phyloP scores from a whole-genome alignment of 1,284 basidiomycete species.

The Kwoniella shivajii region DNA sequence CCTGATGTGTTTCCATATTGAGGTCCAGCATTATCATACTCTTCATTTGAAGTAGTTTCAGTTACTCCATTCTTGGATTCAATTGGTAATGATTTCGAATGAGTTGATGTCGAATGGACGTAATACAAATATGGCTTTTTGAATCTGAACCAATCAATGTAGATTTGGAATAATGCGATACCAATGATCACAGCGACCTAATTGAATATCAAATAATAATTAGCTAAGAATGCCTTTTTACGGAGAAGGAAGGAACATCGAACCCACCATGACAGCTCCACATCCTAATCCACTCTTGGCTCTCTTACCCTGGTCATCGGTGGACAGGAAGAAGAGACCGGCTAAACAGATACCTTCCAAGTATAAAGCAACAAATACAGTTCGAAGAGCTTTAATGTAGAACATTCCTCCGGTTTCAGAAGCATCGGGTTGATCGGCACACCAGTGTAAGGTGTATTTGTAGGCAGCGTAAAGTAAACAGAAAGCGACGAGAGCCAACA shows the following conservation, averaged over 20 bases:
- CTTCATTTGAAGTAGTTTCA: conserved; percentile 20
- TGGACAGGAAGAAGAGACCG: conserved; percentile 52
- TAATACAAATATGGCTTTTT: conserved; percentile 39
- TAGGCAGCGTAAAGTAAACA: conserved; percentile 49
- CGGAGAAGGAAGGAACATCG: too few species aligned
- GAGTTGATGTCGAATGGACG: conserved; percentile 32
- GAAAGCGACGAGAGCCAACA: conserved; percentile 46
- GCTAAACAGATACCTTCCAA: conserved; percentile 50
- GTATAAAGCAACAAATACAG: conserved; percentile 53
- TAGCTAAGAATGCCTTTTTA: background rate
- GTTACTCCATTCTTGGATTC: conserved; percentile 26
- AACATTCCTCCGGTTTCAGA: conserved; percentile 54
- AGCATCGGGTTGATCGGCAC: conserved; percentile 49
- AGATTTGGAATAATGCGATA: conserved; percentile 46
- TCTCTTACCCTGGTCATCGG: conserved; percentile 34
- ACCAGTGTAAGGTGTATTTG: conserved; percentile 54
- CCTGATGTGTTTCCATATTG: conserved; percentile 46
- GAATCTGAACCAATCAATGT: conserved; percentile 50
- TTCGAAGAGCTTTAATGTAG: conserved; percentile 53
- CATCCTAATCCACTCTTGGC: conserved; percentile 46
- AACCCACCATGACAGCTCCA: conserved; percentile 49
- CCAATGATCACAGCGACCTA: conserved; percentile 39
- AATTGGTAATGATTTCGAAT: conserved; percentile 11
- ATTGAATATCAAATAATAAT: background rate
- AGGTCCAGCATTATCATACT: conserved; percentile 34